These are phyloP conservation scores for Erythrobasidium hasegawianum DNA, from an alignment of 1,284 basidiomycete genomes.

Conservation along the genomic window DNA sequence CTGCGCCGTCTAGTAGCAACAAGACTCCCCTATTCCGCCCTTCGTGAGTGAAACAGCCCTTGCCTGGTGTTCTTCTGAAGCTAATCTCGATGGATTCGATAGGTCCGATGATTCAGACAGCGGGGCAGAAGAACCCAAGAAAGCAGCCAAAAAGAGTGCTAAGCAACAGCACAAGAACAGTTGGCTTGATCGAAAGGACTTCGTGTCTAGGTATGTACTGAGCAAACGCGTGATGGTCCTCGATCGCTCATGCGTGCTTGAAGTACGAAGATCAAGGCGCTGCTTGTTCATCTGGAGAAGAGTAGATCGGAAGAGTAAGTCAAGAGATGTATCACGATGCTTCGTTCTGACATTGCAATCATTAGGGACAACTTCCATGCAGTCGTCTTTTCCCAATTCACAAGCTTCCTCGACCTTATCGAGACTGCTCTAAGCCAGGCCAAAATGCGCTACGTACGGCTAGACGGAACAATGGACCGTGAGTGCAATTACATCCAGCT, in stretches of 20 bases:
- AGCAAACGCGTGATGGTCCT: too few relatives aligned
- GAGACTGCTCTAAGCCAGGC: slow-evolving; percentile 39
- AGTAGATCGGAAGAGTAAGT: not conserved
- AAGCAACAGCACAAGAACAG: not conserved
- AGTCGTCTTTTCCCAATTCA: slow-evolving; percentile 52
- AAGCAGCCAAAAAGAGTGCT: not conserved
- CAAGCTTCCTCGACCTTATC: slow-evolving; percentile 48
- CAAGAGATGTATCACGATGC: too few relatives aligned
- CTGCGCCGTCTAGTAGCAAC: too few relatives aligned
- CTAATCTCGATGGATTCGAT: too few relatives aligned
- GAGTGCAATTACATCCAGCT: slow-evolving; percentile 54
- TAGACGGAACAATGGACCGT: slow-evolving; percentile 89
- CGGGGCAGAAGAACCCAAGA: not conserved
- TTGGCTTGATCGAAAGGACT: slow-evolving; percentile 22
- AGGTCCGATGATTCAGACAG: slow-evolving; percentile 4
- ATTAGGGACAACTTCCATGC: slow-evolving; percentile 41
- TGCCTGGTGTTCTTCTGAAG: too few relatives aligned
- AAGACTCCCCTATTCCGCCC: too few relatives aligned
- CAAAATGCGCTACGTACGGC: slow-evolving; percentile 56
- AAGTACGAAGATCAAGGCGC: slow-evolving; percentile 12
- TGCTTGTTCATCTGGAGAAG: not conserved
- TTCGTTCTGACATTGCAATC: too few relatives aligned
- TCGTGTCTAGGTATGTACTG: slow-evolving; percentile 19
- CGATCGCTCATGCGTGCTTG: too few relatives aligned
- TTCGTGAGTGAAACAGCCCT: not conserved